Conservation (phyloP, 2,329 filamentous ascomycete species). For the Fusarium nodosum region DNA sequence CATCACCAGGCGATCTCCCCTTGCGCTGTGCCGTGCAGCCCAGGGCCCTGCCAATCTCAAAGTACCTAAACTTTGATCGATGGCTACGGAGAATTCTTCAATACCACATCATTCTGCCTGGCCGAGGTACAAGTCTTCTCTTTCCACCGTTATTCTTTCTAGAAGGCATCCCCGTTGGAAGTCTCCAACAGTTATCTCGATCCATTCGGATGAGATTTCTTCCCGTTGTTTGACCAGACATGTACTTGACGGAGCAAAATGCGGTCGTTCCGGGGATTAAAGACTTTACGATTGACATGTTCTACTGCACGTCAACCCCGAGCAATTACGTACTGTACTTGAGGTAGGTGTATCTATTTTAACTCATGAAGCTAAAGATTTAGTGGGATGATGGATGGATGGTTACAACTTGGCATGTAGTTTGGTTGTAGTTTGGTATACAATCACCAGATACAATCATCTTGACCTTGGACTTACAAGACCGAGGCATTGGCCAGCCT, state of each 20-base stretch:
- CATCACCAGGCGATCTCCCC: conserved; percentile 30
- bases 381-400: conserved; percentile 27
- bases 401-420: conserved; percentile 26
- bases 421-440: not conserved
- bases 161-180: conserved; percentile 41
- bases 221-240: not conserved
- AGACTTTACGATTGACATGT: conserved; percentile 13
- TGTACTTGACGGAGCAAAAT: not conserved
- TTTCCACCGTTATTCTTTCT: conserved; percentile 26
- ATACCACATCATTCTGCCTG: not conserved
- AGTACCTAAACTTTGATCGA: not conserved
- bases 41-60: not conserved
- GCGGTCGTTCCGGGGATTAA: conserved; percentile 27
- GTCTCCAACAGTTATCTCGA: conserved; percentile 1
- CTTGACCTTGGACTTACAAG: conserved; percentile 25
- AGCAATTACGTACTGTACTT: conserved; percentile 13
- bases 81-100: conserved; percentile 35
- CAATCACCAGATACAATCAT: conserved; percentile 1
- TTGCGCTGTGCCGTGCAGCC: conserved; percentile 4
- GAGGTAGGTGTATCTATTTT: conserved; percentile 38
- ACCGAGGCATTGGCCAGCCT: conserved; percentile 15
- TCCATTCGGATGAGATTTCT: conserved; percentile 26
- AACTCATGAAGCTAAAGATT: conserved; percentile 25
- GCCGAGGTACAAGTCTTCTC: not conserved
- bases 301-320: conserved; percentile 33